Conservation (phyloP, 768 basidiomycete species). For the Melanogaster broomeanus region DNA sequence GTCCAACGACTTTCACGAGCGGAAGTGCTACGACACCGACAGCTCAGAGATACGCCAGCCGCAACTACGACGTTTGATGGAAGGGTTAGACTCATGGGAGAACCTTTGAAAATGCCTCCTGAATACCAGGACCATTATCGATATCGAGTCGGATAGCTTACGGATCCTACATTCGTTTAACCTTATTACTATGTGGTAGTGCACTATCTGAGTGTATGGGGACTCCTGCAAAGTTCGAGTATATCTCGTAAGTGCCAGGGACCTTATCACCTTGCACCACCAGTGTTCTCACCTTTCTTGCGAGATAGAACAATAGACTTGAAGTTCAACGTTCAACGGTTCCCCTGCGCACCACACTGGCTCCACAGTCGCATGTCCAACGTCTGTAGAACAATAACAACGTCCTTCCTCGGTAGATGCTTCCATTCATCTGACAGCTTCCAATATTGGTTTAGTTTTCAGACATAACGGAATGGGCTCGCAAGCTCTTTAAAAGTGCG, state of each 20-base stretch:
- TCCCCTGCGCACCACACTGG: neutral
- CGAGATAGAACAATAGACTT: no score
- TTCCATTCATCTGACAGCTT: neutral
- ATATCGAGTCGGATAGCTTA: neutral
- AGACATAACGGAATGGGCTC: neutral
- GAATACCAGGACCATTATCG: constrained; percentile 2
- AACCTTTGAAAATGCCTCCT: neutral
- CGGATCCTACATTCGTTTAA: neutral
- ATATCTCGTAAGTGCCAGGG: no score
- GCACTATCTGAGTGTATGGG: no score
- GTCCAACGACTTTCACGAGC: neutral
- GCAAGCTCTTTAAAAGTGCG: neutral
- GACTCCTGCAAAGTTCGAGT: no score
- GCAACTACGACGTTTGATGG: constrained; percentile 5
- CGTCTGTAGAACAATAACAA: neutral
- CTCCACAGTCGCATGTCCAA: neutral
- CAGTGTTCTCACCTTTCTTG: neutral
- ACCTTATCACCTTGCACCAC: neutral
- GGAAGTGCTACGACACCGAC: neutral
- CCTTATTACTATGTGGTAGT: no score
- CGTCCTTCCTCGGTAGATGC: neutral
- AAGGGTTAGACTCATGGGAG: constrained; percentile 1
- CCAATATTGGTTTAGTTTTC: neutral
- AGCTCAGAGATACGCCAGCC: neutral
- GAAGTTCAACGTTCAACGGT: neutral